Conservation (phyloP, 2,329 filamentous ascomycete species). For the Fonsecaea monophora region DNA sequence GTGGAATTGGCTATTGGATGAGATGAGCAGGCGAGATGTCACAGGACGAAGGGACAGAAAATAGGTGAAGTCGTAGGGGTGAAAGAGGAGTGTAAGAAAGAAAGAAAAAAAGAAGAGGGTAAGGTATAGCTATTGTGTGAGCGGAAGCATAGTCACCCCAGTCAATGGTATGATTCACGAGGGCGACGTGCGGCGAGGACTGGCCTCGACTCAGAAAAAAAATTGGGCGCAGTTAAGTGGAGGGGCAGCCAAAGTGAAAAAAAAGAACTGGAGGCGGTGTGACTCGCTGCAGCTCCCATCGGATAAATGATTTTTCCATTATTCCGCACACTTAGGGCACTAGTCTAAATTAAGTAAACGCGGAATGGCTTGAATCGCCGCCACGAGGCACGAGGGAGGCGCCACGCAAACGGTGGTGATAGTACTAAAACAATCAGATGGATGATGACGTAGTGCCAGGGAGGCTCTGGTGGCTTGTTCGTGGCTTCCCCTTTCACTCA, state of each 20-base stretch:
- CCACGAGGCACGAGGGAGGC: neutral
- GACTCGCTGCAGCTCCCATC: neutral
- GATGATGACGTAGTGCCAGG: neutral
- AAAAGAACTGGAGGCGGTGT: slow-evolving; percentile 12
- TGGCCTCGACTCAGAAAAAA: slow-evolving; percentile 11
- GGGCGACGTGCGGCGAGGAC: slow-evolving; percentile 21
- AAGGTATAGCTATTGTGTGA: slow-evolving; percentile 9
- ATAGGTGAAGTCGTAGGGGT: neutral
- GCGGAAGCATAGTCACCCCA: slow-evolving; percentile 1
- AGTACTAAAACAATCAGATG: too few relatives aligned
- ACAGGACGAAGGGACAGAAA: neutral
- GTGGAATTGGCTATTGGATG: slow-evolving; percentile 52
- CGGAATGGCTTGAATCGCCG: neutral
- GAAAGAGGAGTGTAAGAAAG: neutral
- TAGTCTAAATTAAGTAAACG: neutral
- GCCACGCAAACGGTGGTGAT: neutral
- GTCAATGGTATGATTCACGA: slow-evolving; percentile 25
- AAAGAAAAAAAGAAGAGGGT: neutral
- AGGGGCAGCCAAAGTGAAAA: slow-evolving; percentile 2
- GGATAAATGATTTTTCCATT: slow-evolving; percentile 19
- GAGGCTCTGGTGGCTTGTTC: neutral
- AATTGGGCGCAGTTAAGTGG: neutral
- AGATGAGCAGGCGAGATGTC: slow-evolving; percentile 3
- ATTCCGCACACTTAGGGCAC: neutral
- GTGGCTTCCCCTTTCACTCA: neutral